Conservation (phyloP, 352 stramenopile species). For the Globisporangium perplexum region DNA sequence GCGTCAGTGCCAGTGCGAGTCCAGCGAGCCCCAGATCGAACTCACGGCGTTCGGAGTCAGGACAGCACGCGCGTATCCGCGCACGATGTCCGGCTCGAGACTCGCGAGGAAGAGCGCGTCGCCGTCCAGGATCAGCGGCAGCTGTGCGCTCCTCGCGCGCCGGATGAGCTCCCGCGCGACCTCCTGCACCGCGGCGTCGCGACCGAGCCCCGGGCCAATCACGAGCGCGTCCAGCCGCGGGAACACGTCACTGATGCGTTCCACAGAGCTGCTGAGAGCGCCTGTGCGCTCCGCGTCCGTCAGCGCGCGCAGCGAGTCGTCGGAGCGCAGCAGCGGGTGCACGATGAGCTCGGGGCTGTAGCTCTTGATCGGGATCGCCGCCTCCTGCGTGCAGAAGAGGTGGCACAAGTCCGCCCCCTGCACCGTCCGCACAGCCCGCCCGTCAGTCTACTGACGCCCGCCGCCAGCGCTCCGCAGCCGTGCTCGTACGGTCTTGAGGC, state of each 20-base stretch:
- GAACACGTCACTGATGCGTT: slow-evolving; percentile 53
- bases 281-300: slow-evolving; percentile 5
- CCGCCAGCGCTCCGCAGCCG: background rate
- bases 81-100: slow-evolving; percentile 53
- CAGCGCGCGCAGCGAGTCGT: slow-evolving; percentile 20
- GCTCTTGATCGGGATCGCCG: slow-evolving; percentile 95
- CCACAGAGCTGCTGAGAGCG: slow-evolving; percentile 25
- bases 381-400: slow-evolving; percentile 93
- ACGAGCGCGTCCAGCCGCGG: slow-evolving; percentile 73
- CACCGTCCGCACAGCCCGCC: no score
- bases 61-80: slow-evolving; percentile 69
- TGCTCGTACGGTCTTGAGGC: slow-evolving; percentile 76
- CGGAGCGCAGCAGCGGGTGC: slow-evolving; percentile 68
- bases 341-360: slow-evolving; percentile 98
- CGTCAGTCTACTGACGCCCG: background rate
- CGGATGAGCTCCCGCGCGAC: slow-evolving; percentile 64
- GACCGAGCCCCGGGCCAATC: slow-evolving; percentile 92
- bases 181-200: slow-evolving; percentile 85
- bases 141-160: slow-evolving; percentile 43
- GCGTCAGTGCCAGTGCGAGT: background rate
- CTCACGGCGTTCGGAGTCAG: slow-evolving; percentile 93
- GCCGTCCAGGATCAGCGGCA: slow-evolving; percentile 94
- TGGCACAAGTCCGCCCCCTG: slow-evolving; percentile 93
- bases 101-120: slow-evolving; percentile 92
- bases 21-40: no score